Evolutionary conservation across 2,329 filamentous ascomycete species (phyloP), one percentile per base, ranked within the genome.

Genomic region (Trichoderma breve): DNA sequence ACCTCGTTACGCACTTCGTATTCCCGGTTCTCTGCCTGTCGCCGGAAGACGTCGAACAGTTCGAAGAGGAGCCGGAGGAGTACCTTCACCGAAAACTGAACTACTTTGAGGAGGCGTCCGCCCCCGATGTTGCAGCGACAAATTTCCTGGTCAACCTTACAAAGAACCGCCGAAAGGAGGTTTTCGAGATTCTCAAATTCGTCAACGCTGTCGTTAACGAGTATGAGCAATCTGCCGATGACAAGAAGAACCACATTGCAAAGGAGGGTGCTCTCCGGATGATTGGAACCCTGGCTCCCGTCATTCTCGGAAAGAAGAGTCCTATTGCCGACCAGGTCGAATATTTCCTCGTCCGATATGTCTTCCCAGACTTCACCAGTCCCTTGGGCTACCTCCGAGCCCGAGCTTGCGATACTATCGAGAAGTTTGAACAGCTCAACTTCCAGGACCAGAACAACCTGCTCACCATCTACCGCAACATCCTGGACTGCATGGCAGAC

Each of bases 371-470:
- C 79, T 99, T 99, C 86, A 91, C 93, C 77, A 98, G 94, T 83
- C 87, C 90, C 15, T 93, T 97, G 79, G 96, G 95, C 43, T 98
- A 95, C 84, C 89, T 99, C 63, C 92, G 96, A 71, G 96, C 96
- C 39, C 92, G 96, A 75, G 96, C 96, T 75, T 99, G 96, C 82
- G 95, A 99, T 80, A 98, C 95, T 0, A 90, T 99, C 73, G 96
- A 98, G 85, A 98, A 98, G 83, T 99, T 98, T 75, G 95, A 98
- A 83, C 92, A 95, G 81, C 90, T 98, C 74, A 93, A 99, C 81
- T 99, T 98, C 88, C 94, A 97, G 85, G 95, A 99, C 78, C 90
- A 92, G 70, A 95, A 95, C 85, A 98, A 99, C 83, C 90, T 99
- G 51, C 92, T 98, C 79, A 91, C 94, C 78, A 97, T 99, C 79